A percentile compares a stretch with the other conserved stretches of the same genome.
phyloP scores from a whole-genome alignment of 495 filamentous ascomycete species.

The Wilcoxina mikolae region DNA sequence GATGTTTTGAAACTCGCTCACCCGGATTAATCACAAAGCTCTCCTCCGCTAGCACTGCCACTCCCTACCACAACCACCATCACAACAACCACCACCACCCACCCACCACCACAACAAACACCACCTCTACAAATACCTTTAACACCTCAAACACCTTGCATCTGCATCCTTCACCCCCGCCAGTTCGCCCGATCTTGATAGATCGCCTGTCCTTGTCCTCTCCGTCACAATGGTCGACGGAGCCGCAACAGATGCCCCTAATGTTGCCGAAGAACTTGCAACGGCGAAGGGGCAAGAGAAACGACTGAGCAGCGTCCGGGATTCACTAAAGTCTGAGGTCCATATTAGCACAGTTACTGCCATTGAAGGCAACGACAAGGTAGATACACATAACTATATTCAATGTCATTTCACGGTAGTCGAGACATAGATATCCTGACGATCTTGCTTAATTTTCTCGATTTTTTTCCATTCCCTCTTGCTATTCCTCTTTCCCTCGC shows the following conservation, averaged over 20 bases:
- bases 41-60: neutral
- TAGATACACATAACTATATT: neutral
- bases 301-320: neutral
- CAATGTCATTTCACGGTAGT: too few relatives aligned
- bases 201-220: neutral
- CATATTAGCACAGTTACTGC: conserved; percentile 4
- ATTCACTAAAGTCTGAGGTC: neutral
- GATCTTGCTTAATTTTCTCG: too few relatives aligned
- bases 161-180: neutral
- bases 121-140: neutral
- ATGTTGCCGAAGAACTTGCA: neutral
- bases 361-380: conserved; percentile 1
- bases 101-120: neutral
- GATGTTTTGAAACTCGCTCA: neutral
- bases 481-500: neutral
- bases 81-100: conserved; percentile 2
- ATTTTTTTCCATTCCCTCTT: neutral
- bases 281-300: conserved; percentile 1
- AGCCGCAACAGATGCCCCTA: neutral
- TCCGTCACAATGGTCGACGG: conserved; percentile 1
- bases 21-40: too few relatives aligned
- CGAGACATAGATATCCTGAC: too few relatives aligned
- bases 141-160: neutral
- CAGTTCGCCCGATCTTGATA: neutral
- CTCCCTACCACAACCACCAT: neutral